Evolutionary conservation across 2,329 filamentous ascomycete species (phyloP), one percentile per base, ranked within the genome.

Genomic region (Monosporascus cannonballus): DNA sequence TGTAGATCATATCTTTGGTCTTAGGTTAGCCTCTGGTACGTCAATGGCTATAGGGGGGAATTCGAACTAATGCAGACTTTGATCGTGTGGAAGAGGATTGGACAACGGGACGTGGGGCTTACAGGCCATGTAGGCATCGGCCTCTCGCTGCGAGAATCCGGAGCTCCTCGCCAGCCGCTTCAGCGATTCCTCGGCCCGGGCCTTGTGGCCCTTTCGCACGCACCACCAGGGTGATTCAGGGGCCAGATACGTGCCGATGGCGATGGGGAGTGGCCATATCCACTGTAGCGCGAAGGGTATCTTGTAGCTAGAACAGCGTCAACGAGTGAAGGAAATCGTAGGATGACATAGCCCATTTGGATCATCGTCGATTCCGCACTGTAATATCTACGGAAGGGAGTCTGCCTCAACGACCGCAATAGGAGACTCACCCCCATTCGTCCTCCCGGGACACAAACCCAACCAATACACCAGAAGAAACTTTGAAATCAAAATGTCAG

Each of bases 1-100:
- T 76, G 51, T 74, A 69, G 15, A 68, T 51, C 66, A 76, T 73
- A 63, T 74, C 69, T 54, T 67, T 63, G 18, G 71, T 49, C 42
- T 18, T 3, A n/a, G 20, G 7, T 24, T 46, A 17, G 18, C 3
- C 20, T 24, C 8, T 7, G 46, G n/a, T 27, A 22, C 11, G 46
- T 20, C 18, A 47, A 15, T 37, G 8, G 11, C n/a, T 15, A 24
- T 42, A 22, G 18, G 24, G 18, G 15, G 18, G 15, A 11, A 11
- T 34, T 34, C 9, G 11, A 14, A 14, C 4, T 11, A 34, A 34
- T 14, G 30, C 27, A 14, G 30, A 4, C 9, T 34, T 14, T 34
- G 30, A 14, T 34, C 24, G 18, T 2, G 27, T 3, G 34, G 22
- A 45, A 4, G 47, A 38, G 4, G 34, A 30, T 11, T 5, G 18